phyloP scores from a whole-genome alignment of 495 filamentous ascomycete genomes.

The Aspergillus mulundensis region DNA sequence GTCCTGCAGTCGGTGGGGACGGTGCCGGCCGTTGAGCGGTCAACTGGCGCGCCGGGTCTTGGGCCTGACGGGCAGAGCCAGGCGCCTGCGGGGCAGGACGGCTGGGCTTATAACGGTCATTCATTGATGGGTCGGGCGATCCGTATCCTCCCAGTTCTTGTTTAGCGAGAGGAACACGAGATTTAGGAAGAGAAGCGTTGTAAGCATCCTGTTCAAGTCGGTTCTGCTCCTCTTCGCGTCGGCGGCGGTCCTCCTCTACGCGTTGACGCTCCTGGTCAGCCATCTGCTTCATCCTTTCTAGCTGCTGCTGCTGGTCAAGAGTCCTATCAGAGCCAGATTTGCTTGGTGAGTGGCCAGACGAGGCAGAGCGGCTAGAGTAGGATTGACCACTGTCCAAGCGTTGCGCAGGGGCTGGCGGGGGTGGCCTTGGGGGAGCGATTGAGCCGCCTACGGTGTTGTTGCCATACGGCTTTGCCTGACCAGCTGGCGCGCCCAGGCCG shows the following conservation, averaged over 20 bases:
- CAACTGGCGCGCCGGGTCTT: slow-evolving; percentile 40
- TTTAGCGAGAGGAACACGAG: slow-evolving; percentile 70
- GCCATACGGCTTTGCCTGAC: slow-evolving; percentile 40
- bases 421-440: slow-evolving; percentile 75
- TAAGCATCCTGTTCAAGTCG: slow-evolving; percentile 76
- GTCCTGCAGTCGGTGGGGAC: slow-evolving; percentile 44
- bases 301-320: slow-evolving; percentile 38
- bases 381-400: slow-evolving; percentile 42
- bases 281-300: slow-evolving; percentile 47
- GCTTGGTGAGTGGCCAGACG: slow-evolving; percentile 33
- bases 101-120: slow-evolving; percentile 75
- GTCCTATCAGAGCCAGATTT: slow-evolving; percentile 35
- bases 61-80: slow-evolving; percentile 41
- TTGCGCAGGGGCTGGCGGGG: slow-evolving; percentile 50
- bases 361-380: slow-evolving; percentile 31
- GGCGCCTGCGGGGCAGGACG: slow-evolving; percentile 58
- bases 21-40: slow-evolving; percentile 57
- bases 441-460: slow-evolving; percentile 53
- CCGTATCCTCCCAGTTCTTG: slow-evolving; percentile 77
- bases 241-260: slow-evolving; percentile 49
- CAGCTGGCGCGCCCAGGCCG: slow-evolving; percentile 56
- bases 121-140: slow-evolving; percentile 35
- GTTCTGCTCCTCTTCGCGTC: slow-evolving; percentile 60
- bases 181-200: slow-evolving; percentile 80
- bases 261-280: slow-evolving; percentile 48